Conservation (phyloP, 192 early-diverging fungal genomes). For the Kickxella alabastrina region DNA sequence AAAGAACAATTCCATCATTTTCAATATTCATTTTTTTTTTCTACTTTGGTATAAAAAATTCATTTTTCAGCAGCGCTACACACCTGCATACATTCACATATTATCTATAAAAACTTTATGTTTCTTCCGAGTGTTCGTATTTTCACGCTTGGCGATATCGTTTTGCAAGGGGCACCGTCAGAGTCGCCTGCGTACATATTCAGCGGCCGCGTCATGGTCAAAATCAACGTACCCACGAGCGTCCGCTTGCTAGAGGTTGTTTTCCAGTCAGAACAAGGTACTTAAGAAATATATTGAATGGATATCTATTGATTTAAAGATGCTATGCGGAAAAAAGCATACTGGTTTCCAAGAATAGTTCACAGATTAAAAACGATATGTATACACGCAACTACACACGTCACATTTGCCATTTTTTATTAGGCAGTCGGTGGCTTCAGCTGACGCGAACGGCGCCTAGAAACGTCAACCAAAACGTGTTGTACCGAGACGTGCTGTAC, state of each 20-base stretch:
- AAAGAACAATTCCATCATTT: background rate
- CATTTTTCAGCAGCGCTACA: too few species aligned
- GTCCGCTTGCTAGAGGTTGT: conserved; percentile 24
- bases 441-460: conserved; percentile 4
- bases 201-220: conserved; percentile 42
- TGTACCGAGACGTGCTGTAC: conserved; percentile 8
- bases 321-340: too few species aligned
- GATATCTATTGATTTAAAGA: too few species aligned
- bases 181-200: conserved; percentile 37
- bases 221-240: conserved; percentile 20
- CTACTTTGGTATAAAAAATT: background rate
- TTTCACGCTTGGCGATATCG: conserved; percentile 39
- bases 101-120: conserved; percentile 7
- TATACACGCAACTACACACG: background rate
- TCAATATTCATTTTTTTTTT: background rate
- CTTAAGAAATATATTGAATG: too few species aligned
- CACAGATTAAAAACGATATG: too few species aligned
- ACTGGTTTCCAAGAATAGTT: too few species aligned
- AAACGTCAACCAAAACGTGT: background rate
- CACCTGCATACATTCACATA: too few species aligned
- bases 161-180: conserved; percentile 30
- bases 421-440: conserved; percentile 26
- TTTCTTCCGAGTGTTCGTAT: conserved; percentile 38
- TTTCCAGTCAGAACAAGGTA: conserved; percentile 37
- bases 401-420: background rate